Conservation (phyloP, 2,329 filamentous ascomycete species). For the Colletotrichum higginsianum region DNA sequence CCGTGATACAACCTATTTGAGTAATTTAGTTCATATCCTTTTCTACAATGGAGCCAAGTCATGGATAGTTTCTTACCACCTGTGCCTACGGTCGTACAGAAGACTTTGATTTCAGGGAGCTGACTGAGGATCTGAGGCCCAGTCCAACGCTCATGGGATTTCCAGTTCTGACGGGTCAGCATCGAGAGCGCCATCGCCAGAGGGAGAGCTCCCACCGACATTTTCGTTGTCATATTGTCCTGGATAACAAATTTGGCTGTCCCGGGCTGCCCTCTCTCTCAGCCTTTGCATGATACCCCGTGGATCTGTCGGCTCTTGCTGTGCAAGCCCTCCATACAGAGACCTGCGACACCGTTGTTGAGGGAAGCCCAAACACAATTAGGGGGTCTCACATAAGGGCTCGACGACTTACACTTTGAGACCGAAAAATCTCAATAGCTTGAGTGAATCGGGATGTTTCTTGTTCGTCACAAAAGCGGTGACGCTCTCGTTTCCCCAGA, state of each 20-base stretch:
- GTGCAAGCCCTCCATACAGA: conserved; percentile 52
- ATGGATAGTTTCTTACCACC: background rate
- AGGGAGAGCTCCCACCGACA: conserved; percentile 40
- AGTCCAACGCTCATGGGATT: conserved; percentile 42
- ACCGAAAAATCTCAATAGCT: conserved; percentile 53
- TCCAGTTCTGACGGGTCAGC: conserved; percentile 36
- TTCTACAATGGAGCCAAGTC: accelerated
- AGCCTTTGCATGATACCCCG: conserved; percentile 51
- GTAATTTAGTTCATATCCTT: background rate
- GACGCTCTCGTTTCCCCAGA: conserved; percentile 57
- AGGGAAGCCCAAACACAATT: background rate
- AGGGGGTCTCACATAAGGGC: no score
- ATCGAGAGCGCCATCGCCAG: no score
- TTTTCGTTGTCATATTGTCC: conserved; percentile 54
- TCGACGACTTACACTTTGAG: conserved; percentile 49
- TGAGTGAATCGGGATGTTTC: conserved; percentile 53
- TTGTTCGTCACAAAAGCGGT: conserved; percentile 66
- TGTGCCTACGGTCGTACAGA: conserved; percentile 29
- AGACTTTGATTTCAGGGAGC: conserved; percentile 26
- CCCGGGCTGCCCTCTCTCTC: conserved; percentile 46
- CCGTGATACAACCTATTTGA: conserved; percentile 21
- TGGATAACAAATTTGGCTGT: conserved; percentile 49
- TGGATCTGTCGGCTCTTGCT: conserved; percentile 52
- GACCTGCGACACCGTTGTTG: conserved; percentile 43
- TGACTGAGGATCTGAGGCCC: conserved; percentile 37